These are phyloP conservation scores for Moniliophthora roreri DNA, from an alignment of 1,284 basidiomycete genomes.

Conservation along the genomic window DNA sequence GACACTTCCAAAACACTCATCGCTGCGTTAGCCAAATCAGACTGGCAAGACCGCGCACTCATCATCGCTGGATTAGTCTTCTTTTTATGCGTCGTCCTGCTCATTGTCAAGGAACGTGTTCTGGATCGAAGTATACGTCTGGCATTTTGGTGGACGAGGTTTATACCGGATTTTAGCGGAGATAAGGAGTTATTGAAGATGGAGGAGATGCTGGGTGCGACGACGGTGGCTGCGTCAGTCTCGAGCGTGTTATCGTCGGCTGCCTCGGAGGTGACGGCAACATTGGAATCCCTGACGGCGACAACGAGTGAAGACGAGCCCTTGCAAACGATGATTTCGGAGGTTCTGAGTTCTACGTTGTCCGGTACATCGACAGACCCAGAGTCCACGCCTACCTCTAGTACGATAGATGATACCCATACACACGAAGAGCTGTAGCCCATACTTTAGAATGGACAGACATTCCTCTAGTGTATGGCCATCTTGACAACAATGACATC, in stretches of 20 bases:
- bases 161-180: conserved; percentile 48
- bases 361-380: no score
- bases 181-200: conserved; percentile 28
- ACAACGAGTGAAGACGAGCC: no score
- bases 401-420: no score
- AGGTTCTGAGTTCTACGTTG: no score
- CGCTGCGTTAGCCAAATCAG: conserved; percentile 82
- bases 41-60: conserved; percentile 88
- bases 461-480: no score
- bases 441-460: no score
- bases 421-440: no score
- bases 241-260: background rate
- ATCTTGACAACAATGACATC: no score
- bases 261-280: background rate
- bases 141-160: conserved; percentile 80
- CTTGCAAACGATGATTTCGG: no score
- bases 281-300: no score
- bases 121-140: conserved; percentile 70
- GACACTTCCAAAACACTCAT: conserved; percentile 81
- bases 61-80: conserved; percentile 78
- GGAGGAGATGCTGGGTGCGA: conserved; percentile 21
- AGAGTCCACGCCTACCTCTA: no score
- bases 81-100: conserved; percentile 82
- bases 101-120: conserved; percentile 84
- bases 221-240: background rate